Conservation (phyloP, 2,329 filamentous ascomycete species). For the Alternaria panax region DNA sequence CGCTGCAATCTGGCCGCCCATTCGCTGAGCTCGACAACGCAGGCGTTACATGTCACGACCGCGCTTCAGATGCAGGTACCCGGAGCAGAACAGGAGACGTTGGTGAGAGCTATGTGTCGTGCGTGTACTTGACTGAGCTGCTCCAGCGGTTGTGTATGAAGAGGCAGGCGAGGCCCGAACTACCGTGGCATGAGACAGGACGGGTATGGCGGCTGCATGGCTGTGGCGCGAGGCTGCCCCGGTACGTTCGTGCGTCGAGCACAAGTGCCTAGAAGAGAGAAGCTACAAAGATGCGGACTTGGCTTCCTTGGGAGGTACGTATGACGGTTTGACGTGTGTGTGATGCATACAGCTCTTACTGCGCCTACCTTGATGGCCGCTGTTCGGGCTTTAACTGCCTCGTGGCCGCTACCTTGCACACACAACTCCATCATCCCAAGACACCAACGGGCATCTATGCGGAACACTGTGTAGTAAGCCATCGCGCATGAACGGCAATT, state of each 20-base stretch:
- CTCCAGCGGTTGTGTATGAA: conserved; percentile 17
- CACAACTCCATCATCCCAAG: conserved; percentile 8
- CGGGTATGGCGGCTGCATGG: conserved; percentile 6
- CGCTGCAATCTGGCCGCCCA: conserved; percentile 14
- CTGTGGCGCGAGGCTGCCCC: neutral
- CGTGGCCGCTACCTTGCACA: neutral
- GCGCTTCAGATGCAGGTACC: conserved; percentile 31
- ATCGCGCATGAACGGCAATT: conserved; percentile 12
- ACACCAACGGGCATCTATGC: neutral
- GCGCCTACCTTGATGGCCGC: conserved; percentile 7
- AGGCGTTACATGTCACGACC: conserved; percentile 27
- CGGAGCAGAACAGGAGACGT: conserved; percentile 21
- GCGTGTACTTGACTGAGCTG: conserved; percentile 7
- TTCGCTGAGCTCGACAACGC: conserved; percentile 16
- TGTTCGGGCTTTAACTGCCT: neutral
- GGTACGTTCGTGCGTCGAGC: conserved; percentile 13
- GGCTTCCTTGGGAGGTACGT: conserved; percentile 1
- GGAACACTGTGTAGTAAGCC: neutral
- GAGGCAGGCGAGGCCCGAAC: conserved; percentile 3
- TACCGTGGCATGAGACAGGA: neutral
- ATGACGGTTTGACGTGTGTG: neutral
- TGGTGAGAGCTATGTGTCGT: conserved; percentile 17
- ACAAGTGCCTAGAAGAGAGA: neutral
- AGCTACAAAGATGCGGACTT: neutral
- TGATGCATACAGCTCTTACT: conserved; percentile 1